These are phyloP conservation scores for Pachyrhizus erosus DNA, from an alignment of 306 rosid genomes.

Conservation along the genomic window DNA sequence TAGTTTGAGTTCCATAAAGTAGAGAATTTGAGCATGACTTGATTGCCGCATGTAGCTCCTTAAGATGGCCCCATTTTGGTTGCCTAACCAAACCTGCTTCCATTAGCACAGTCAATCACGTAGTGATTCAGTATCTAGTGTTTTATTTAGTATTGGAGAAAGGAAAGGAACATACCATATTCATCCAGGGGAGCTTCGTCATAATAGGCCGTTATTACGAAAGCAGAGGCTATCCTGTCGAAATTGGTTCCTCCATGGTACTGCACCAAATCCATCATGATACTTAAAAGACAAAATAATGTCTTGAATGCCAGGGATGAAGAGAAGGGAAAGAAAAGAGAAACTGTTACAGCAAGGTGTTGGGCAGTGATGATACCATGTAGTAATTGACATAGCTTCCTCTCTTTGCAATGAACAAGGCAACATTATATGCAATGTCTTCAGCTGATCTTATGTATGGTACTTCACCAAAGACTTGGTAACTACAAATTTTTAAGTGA, in stretches of 20 bases:
- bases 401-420: slow-evolving; percentile 58
- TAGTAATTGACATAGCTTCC: slow-evolving; percentile 74
- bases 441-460: slow-evolving; percentile 56
- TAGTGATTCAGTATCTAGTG: background rate
- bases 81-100: slow-evolving; percentile 65
- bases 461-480: slow-evolving; percentile 53
- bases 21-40: slow-evolving; percentile 61
- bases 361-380: slow-evolving; percentile 47
- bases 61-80: slow-evolving; percentile 85
- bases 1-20: slow-evolving; percentile 51
- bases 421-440: slow-evolving; percentile 61
- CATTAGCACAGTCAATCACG: slow-evolving; percentile 21
- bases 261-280: slow-evolving; percentile 41
- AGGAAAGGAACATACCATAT: slow-evolving; percentile 48
- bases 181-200: slow-evolving; percentile 64
- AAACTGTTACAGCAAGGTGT: background rate
- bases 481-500: slow-evolving; percentile 43
- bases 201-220: slow-evolving; percentile 51
- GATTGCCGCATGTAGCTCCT: slow-evolving; percentile 69
- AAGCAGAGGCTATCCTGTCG: slow-evolving; percentile 52
- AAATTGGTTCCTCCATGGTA: slow-evolving; percentile 73
- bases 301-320: background rate
- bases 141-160: background rate
- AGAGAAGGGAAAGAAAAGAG: slow-evolving; percentile 3
- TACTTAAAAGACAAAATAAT: background rate